These are phyloP conservation scores for Neurospora sp. DNA, from an alignment of 495 filamentous ascomycete genomes.

Conservation along the genomic window DNA sequence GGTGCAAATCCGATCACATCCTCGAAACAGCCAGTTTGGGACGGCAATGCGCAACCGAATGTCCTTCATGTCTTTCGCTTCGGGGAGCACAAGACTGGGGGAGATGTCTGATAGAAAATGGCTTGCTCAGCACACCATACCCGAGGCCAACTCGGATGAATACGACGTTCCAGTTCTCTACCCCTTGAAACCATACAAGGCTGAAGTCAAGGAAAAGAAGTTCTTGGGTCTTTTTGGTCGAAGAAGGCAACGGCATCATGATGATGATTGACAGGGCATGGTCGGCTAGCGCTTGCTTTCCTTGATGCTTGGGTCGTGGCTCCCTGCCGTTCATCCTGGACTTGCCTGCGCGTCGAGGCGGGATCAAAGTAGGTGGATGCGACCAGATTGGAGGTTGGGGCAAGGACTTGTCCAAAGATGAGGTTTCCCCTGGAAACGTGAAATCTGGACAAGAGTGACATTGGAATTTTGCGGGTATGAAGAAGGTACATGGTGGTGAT, in stretches of 20 bases:
- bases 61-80: slow-evolving; percentile 21
- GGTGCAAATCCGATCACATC: background rate
- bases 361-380: no score
- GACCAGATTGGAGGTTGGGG: no score
- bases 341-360: no score
- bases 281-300: background rate
- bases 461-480: background rate
- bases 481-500: background rate
- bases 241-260: slow-evolving; percentile 1
- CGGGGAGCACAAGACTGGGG: slow-evolving; percentile 28
- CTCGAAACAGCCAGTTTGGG: background rate
- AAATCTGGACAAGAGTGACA: background rate
- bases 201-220: slow-evolving; percentile 18
- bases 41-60: slow-evolving; percentile 11
- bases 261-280: background rate
- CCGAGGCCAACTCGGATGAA: slow-evolving; percentile 11
- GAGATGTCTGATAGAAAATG: slow-evolving; percentile 24
- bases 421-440: background rate
- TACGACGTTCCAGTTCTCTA: slow-evolving; percentile 22
- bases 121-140: slow-evolving; percentile 7
- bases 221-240: slow-evolving; percentile 20
- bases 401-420: no score
- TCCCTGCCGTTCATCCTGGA: background rate
- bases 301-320: background rate
- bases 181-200: slow-evolving; percentile 20